Conservation (phyloP, 441 rosid genomes). For the Euphorbia corollata region DNA sequence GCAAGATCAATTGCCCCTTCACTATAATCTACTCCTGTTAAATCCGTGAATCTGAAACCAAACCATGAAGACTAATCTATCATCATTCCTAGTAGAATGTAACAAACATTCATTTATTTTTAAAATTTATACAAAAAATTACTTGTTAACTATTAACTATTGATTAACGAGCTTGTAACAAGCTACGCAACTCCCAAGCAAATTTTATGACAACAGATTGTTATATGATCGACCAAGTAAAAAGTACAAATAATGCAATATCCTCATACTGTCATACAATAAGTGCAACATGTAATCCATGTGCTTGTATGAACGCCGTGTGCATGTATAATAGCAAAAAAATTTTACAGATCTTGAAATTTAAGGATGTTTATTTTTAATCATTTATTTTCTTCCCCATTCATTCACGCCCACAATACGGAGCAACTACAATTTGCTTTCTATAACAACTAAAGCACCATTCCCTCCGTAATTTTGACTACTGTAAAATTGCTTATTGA, state of each 20-base stretch:
- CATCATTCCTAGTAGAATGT: background rate
- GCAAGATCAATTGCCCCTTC: conserved; percentile 89
- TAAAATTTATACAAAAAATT: background rate
- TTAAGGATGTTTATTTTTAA: background rate
- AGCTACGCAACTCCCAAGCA: background rate
- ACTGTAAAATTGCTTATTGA: background rate
- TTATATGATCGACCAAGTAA: background rate
- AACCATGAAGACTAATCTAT: conserved; percentile 7
- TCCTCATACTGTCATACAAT: background rate
- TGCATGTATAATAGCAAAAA: background rate
- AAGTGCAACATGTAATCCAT: background rate
- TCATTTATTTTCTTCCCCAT: background rate
- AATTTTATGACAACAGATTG: background rate
- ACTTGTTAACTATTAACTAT: background rate
- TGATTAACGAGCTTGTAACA: background rate
- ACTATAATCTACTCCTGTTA: conserved; percentile 83
- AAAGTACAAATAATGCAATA: background rate
- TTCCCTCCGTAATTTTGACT: background rate
- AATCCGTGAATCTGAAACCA: conserved; percentile 66
- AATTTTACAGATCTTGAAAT: background rate
- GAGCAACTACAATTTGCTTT: background rate
- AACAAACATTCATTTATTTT: background rate
- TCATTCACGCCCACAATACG: background rate
- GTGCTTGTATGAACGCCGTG: background rate
- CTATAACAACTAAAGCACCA: background rate